These are phyloP conservation scores for Magnusiomyces tetraspermus DNA, from an alignment of 1,139 yeast genomes.

Conservation along the genomic window DNA sequence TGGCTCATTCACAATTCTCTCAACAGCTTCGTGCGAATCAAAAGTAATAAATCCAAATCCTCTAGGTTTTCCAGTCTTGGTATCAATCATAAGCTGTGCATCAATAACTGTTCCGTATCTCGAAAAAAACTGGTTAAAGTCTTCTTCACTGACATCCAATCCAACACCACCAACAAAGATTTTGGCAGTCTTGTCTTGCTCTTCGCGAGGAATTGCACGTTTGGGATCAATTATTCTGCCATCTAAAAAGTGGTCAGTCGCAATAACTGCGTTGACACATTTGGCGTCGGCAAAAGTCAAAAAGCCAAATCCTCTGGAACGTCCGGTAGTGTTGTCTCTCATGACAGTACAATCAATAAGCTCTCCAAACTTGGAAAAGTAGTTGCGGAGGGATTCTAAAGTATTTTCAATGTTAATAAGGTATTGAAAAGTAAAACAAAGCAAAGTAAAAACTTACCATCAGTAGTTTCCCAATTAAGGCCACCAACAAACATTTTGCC, in stretches of 20 bases:
- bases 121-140: constrained; percentile 78
- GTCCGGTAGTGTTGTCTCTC: constrained; percentile 85
- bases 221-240: constrained; percentile 98
- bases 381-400: constrained; percentile 45
- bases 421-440: neutral
- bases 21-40: constrained; percentile 94
- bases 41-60: constrained; percentile 97
- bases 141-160: constrained; percentile 87
- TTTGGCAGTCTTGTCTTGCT: constrained; percentile 94
- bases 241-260: constrained; percentile 81
- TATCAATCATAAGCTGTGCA: constrained; percentile 95
- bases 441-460: constrained; percentile 33
- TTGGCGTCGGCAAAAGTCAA: constrained; percentile 74
- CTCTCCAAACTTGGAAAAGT: constrained; percentile 85
- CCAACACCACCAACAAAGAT: constrained; percentile 98
- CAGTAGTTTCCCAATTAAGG: constrained; percentile 96
- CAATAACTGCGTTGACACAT: constrained; percentile 81
- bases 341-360: constrained; percentile 85
- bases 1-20: constrained; percentile 75
- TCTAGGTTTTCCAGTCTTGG: constrained; percentile 94
- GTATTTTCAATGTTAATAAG: neutral
- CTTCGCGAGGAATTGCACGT: constrained; percentile 96
- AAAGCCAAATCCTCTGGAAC: constrained; percentile 96
- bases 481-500: constrained; percentile 99
- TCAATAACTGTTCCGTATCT: constrained; percentile 91